These are phyloP conservation scores for Porpolomopsis calyptriformis DNA, from an alignment of 768 basidiomycete genomes.

Conservation along the genomic window DNA sequence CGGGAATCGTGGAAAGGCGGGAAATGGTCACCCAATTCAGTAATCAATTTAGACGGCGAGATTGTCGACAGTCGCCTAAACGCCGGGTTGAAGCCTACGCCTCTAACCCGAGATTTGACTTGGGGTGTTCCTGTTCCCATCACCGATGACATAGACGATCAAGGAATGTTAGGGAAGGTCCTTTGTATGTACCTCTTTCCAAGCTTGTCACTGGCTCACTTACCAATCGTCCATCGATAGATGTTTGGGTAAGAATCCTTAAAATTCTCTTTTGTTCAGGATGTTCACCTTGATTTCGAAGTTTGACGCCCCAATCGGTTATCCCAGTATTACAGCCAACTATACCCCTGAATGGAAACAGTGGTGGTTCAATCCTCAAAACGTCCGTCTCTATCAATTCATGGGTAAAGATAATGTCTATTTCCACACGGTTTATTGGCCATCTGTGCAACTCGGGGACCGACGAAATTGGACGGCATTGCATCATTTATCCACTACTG, in stretches of 20 bases:
- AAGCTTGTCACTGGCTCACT: conserved; percentile 3
- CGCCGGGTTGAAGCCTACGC: conserved; percentile 76
- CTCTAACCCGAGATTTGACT: conserved; percentile 84
- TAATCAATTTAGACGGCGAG: conserved; percentile 80
- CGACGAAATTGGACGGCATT: conserved; percentile 88
- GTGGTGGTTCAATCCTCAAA: conserved; percentile 92
- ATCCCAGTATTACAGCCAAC: conserved; percentile 92
- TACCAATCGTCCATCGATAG: conserved; percentile 26
- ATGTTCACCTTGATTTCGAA: conserved; percentile 24
- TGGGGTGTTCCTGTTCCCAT: conserved; percentile 95
- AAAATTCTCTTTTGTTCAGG: neutral
- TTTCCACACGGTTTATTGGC: conserved; percentile 96
- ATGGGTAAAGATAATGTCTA: conserved; percentile 99
- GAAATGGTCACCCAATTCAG: conserved; percentile 87
- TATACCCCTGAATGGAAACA: conserved; percentile 90
- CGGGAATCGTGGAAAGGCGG: conserved; percentile 67
- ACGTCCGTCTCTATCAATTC: conserved; percentile 92
- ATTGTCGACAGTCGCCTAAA: conserved; percentile 85
- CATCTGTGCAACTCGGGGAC: conserved; percentile 81
- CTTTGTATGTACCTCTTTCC: conserved; percentile 62
- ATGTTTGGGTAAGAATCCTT: conserved; percentile 75
- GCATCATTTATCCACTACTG: conserved; percentile 91
- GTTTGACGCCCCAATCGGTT: conserved; percentile 97
- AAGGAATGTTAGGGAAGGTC: conserved; percentile 89
- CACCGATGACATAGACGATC: conserved; percentile 61